phyloP scores from a whole-genome alignment of 345 rosid species.

The Tarenaya hassleriana region DNA sequence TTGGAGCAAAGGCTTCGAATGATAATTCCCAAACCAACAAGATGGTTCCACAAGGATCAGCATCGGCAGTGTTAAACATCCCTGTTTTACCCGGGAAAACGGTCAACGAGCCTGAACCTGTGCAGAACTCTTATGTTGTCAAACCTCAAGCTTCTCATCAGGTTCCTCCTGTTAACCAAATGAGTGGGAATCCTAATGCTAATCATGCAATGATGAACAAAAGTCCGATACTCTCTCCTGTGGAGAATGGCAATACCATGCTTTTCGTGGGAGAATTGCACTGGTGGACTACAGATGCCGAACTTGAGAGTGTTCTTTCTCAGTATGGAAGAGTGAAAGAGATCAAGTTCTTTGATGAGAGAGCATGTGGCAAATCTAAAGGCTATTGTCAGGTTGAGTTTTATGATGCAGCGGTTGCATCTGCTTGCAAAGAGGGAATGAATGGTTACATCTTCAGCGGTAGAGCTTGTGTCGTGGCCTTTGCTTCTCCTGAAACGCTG shows the following conservation, averaged over 20 bases:
- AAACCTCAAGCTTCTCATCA: conserved; percentile 49
- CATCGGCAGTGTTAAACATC: conserved; percentile 36
- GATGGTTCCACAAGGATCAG: conserved; percentile 41
- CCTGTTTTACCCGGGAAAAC: conserved; percentile 43
- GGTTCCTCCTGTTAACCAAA: conserved; percentile 49
- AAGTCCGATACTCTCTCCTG: conserved; percentile 50
- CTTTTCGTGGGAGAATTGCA: conserved; percentile 74
- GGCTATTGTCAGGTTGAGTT: conserved; percentile 89
- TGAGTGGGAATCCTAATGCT: conserved; percentile 34
- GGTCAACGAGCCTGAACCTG: conserved; percentile 41
- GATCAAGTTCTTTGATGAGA: conserved; percentile 79
- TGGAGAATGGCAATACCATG: conserved; percentile 67
- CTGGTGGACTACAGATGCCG: conserved; percentile 95
- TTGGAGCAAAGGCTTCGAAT: conserved; percentile 36
- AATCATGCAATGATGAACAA: conserved; percentile 40
- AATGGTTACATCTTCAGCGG: conserved; percentile 64
- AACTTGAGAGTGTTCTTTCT: conserved; percentile 57
- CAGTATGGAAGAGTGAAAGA: conserved; percentile 79
- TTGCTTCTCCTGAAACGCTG: conserved; percentile 76
- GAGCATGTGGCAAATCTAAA: conserved; percentile 85
- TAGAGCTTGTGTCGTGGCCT: conserved; percentile 75
- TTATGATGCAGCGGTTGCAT: conserved; percentile 57
- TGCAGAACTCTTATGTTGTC: conserved; percentile 42
- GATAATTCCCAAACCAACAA: conserved; percentile 44
- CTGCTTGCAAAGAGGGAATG: conserved; percentile 84